Evolutionary conservation across 2,329 filamentous ascomycete genomes (phyloP).

Genomic region (Sarocladiaceae sp.): DNA sequence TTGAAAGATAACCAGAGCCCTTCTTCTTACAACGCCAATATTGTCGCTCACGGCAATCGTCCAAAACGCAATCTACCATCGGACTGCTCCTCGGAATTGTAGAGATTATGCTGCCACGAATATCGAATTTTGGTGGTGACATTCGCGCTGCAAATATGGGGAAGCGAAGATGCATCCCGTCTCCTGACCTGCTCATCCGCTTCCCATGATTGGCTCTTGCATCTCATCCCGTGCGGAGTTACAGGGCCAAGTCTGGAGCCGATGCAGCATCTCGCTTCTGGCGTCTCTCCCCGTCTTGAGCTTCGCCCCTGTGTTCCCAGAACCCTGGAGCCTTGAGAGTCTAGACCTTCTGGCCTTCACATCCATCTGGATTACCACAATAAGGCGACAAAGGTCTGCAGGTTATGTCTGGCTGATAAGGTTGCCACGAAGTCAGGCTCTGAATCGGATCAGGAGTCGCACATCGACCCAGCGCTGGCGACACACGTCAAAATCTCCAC

Average conservation of each 20-base stretch:
- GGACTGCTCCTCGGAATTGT: too few relatives aligned
- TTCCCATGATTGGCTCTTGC: neutral
- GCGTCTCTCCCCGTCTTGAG: neutral
- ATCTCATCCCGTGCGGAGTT: slow-evolving; percentile 1
- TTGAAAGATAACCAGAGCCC: too few relatives aligned
- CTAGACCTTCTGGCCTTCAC: neutral
- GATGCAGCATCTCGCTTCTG: slow-evolving; percentile 4
- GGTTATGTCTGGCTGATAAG: too few relatives aligned
- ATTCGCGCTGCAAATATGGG: neutral
- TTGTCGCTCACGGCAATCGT: too few relatives aligned
- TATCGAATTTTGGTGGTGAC: too few relatives aligned
- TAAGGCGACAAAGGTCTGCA: neutral
- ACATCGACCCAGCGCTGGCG: too few relatives aligned
- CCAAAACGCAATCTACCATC: too few relatives aligned
- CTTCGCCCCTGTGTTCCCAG: neutral
- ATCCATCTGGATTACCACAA: neutral
- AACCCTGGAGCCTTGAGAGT: neutral
- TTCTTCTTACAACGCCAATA: too few relatives aligned
- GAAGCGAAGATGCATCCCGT: neutral
- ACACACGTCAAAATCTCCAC: neutral
- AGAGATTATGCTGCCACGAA: too few relatives aligned
- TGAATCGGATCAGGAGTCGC: too few relatives aligned
- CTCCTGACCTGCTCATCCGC: neutral
- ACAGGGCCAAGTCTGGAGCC: slow-evolving; percentile 8
- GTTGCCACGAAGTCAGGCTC: too few relatives aligned